Evolutionary conservation across 257 asterid species (phyloP).

Genomic region (Solanum virginianum): DNA sequence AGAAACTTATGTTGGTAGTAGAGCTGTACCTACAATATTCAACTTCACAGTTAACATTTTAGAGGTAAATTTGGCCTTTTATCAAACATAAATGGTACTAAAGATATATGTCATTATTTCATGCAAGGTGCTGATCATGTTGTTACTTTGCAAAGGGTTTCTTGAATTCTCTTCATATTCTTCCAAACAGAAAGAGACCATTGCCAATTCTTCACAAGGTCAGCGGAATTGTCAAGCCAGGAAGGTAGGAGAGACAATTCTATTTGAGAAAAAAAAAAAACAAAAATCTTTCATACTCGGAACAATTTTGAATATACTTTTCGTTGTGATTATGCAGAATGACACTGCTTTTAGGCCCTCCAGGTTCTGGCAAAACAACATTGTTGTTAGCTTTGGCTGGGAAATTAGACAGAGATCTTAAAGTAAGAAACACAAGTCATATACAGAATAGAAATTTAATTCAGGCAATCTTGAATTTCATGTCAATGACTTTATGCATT

Average conservation of each 20-base stretch:
- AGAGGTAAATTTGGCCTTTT: conserved; percentile 26
- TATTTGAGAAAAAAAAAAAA: too few relatives aligned
- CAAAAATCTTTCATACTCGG: neutral
- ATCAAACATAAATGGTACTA: neutral
- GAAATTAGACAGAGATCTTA: conserved; percentile 35
- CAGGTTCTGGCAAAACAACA: conserved; percentile 11
- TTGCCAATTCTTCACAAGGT: conserved; percentile 41
- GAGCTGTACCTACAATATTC: conserved; percentile 27
- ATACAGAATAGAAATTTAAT: neutral
- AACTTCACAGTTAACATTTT: conserved; percentile 33
- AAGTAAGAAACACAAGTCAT: conserved; percentile 12
- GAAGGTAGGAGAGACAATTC: conserved; percentile 23
- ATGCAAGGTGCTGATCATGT: neutral
- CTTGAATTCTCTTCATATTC: conserved; percentile 28
- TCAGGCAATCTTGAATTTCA: neutral
- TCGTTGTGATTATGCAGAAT: conserved; percentile 22
- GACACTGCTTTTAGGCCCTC: conserved; percentile 65
- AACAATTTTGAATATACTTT: neutral
- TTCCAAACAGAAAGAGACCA: conserved; percentile 34
- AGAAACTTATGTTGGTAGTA: conserved; percentile 9
- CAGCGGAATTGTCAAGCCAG: conserved; percentile 60
- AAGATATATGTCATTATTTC: neutral
- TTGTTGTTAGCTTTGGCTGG: conserved; percentile 63
- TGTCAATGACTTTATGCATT: neutral
- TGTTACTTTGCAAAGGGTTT: conserved; percentile 20